Percentiles rank a stretch among this genome's conserved stretches.
Evolutionary conservation across 169 alveolate species (phyloP).

Genomic region (Plasmodium knowlesi): DNA sequence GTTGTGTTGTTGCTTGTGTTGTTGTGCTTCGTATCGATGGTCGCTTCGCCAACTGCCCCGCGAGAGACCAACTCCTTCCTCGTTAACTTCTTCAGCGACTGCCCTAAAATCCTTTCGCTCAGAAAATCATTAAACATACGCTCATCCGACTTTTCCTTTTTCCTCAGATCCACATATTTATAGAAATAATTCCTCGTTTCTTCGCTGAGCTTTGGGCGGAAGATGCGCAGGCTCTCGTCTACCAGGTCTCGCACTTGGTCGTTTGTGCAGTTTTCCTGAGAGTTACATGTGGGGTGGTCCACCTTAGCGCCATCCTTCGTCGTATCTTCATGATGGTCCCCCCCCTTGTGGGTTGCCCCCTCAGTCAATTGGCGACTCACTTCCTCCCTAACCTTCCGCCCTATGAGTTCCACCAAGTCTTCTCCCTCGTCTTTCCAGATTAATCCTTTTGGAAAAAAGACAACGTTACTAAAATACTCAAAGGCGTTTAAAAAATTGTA

Average conservation of each 20-base stretch:
- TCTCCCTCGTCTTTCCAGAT: neutral
- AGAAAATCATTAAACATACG: constrained; percentile 32
- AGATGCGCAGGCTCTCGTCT: constrained; percentile 65
- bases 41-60: neutral
- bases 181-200: constrained; percentile 60
- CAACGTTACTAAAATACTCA: constrained; percentile 32
- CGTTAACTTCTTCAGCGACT: neutral
- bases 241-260: constrained; percentile 25
- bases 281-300: neutral
- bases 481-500: constrained; percentile 19
- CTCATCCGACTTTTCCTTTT: constrained; percentile 43
- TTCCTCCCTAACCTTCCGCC: neutral
- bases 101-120: constrained; percentile 23
- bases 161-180: constrained; percentile 39
- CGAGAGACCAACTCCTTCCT: neutral
- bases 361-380: neutral
- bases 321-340: too few species aligned
- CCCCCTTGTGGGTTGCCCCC: too few species aligned
- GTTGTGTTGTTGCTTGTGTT: too few species aligned
- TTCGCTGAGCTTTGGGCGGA: constrained; percentile 27
- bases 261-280: neutral
- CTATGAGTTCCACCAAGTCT: neutral
- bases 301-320: neutral
- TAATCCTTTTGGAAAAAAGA: constrained; percentile 19
- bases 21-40: too few species aligned